Evolutionary conservation across 257 asterid genomes (phyloP).

Genomic region (Plantago major): DNA sequence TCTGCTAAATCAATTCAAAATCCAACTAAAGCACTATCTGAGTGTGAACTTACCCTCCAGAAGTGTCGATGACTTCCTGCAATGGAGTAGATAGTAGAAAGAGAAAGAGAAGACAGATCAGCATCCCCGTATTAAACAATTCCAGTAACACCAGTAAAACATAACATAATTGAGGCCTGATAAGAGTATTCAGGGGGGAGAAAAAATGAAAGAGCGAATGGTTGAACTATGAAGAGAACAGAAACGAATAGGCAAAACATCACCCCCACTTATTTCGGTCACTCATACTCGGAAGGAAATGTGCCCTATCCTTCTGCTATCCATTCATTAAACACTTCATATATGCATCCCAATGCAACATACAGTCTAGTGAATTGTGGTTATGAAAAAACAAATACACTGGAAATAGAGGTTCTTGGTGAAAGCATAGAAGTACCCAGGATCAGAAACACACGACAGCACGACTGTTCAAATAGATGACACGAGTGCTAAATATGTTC

Average conservation of each 20-base stretch:
- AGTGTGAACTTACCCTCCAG: slow-evolving; percentile 69
- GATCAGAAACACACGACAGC: too few species aligned
- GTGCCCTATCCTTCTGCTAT: neutral
- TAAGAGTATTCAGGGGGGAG: neutral
- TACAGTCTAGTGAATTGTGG: neutral
- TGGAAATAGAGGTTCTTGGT: too few species aligned
- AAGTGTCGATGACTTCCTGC: slow-evolving; percentile 79
- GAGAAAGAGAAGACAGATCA: slow-evolving; percentile 13
- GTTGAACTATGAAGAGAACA: neutral
- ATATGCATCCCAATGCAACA: neutral
- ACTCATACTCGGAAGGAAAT: neutral
- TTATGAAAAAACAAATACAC: too few species aligned
- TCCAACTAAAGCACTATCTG: neutral
- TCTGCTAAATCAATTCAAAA: neutral
- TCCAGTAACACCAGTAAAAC: neutral
- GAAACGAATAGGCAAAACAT: too few species aligned
- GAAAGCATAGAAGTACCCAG: too few species aligned
- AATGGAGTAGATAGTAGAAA: neutral
- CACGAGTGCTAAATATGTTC: too few species aligned
- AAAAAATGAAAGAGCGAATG: too few species aligned
- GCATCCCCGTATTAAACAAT: slow-evolving; percentile 1
- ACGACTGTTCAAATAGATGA: too few species aligned
- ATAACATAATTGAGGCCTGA: neutral
- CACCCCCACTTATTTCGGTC: too few species aligned
- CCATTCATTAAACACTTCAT: neutral